Evolutionary conservation across 2,329 filamentous ascomycete genomes (phyloP).

Genomic region (Aspergillus niger): DNA sequence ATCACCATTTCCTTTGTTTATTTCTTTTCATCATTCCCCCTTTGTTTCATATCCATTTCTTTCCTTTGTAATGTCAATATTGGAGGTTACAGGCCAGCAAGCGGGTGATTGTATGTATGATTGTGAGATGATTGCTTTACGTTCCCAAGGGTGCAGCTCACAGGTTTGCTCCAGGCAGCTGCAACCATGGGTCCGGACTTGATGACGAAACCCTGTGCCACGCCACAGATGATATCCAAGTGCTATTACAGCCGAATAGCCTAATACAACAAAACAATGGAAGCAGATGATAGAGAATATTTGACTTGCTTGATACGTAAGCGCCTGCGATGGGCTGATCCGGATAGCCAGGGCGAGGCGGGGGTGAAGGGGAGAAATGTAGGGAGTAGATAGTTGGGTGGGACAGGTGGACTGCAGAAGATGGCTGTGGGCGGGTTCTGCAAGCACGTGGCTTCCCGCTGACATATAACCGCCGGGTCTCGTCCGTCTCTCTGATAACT

Average conservation of each 20-base stretch:
- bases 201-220: constrained; percentile 14
- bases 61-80: constrained; percentile 23
- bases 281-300: background rate
- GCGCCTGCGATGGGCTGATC: background rate
- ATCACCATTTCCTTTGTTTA: constrained; percentile 26
- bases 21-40: constrained; percentile 21
- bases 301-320: background rate
- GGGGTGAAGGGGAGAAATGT: background rate
- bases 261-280: constrained; percentile 5
- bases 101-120: constrained; percentile 31
- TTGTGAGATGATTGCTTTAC: constrained; percentile 23
- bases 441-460: constrained; percentile 6
- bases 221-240: constrained; percentile 1
- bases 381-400: background rate
- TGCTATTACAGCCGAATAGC: constrained; percentile 5
- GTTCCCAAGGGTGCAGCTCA: background rate
- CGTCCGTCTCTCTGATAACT: background rate
- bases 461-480: constrained; percentile 2
- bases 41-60: constrained; percentile 26
- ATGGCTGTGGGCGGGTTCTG: background rate
- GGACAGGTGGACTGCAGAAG: too few species aligned
- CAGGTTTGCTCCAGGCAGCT: background rate
- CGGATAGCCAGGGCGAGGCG: background rate
- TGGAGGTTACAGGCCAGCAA: constrained; percentile 33
- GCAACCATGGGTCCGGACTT: constrained; percentile 1